Evolutionary conservation across 805 yeast species (phyloP), one percentile per base, ranked within the genome.

Genomic region (Schwanniomyces pseudopolymorphus): DNA sequence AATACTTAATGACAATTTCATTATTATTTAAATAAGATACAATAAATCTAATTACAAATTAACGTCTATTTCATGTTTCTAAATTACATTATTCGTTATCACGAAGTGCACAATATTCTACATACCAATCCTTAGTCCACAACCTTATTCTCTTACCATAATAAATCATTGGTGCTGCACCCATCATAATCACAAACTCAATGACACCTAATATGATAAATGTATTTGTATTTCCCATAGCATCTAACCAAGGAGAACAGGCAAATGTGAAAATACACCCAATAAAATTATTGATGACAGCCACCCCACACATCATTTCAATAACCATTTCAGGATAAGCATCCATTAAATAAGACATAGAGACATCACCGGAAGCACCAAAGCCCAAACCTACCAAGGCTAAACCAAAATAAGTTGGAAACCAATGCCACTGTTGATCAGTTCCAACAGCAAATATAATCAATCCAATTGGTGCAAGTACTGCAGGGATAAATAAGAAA

Each of bases 271-370:
- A 69, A 14, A 66, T 53, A 52, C 71, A 67, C 7, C 72, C 72
- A 37, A 67, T 58, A 54, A 63, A 60, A 50, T 69, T 69, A 57
- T 67, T 69, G 49, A 69, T 64, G 40, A 69, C 63, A 5, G 72
- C 58, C 2, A 69, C 72, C 10, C 72, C 70, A 37, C 64, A 66
- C 72, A 69, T 68, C 58, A 67, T 66, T 49, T 68, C 72, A 31
- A 67, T 64, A 43, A 68, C 72, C 63, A 68, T 64, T 25, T 66
- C 72, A 1, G 74, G 74, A 50, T 69, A 69, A 7, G 72, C 63
- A 45, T 68, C 74, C 72, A 69, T 68, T 40, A 68, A 52, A 47
- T 69, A 69, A 4, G 67, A 61, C 68, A 69, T 62, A 28, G 72
- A 62, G 11, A 66, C 65, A 52, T 68, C 73, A 38, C 74, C 72